phyloP scores from a whole-genome alignment of 805 yeast genomes.

The Starmera quercuum region DNA sequence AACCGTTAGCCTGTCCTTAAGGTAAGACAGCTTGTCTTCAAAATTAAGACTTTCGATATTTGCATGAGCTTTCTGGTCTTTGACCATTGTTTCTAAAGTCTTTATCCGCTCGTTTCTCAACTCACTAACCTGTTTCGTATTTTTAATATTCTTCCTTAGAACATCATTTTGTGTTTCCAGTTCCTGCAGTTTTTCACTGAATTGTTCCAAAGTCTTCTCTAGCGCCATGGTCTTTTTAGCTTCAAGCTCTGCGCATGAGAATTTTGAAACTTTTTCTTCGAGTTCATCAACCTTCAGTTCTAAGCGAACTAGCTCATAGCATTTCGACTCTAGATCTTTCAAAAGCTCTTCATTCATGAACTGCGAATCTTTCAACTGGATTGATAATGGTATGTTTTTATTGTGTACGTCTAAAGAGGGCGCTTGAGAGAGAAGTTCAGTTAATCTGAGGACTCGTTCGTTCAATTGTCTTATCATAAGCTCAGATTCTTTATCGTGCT shows the following conservation, averaged over 20 bases:
- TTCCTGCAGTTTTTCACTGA: conserved; percentile 1
- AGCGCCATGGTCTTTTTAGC: conserved; percentile 44
- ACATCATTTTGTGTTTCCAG: not conserved
- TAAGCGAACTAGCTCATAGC: conserved; percentile 26
- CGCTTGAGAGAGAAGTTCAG: conserved; percentile 6
- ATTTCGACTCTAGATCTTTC: conserved; percentile 18
- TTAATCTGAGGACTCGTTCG: conserved; percentile 9
- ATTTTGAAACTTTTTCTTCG: conserved; percentile 24
- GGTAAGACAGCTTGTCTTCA: conserved; percentile 31
- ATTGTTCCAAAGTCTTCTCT: conserved; percentile 40
- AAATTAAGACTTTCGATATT: conserved; percentile 41
- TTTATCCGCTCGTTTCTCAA: conserved; percentile 50
- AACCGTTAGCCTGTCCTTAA: conserved; percentile 19
- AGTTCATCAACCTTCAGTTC: conserved; percentile 34
- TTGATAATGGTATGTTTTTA: conserved; percentile 1
- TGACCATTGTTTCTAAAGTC: conserved; percentile 40
- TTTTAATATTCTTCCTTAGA: conserved; percentile 38
- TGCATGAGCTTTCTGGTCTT: conserved; percentile 42
- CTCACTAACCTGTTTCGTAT: conserved; percentile 49
- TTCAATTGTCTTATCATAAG: not conserved
- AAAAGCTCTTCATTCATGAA: conserved; percentile 12
- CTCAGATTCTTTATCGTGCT: not conserved
- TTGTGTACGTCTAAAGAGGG: conserved; percentile 5
- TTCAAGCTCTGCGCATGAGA: conserved; percentile 9
- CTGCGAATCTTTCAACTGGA: conserved; percentile 13